Base-by-base conservation (phyloP, 2,329 filamentous ascomycete species). In the Beauveria varroae region DNA sequence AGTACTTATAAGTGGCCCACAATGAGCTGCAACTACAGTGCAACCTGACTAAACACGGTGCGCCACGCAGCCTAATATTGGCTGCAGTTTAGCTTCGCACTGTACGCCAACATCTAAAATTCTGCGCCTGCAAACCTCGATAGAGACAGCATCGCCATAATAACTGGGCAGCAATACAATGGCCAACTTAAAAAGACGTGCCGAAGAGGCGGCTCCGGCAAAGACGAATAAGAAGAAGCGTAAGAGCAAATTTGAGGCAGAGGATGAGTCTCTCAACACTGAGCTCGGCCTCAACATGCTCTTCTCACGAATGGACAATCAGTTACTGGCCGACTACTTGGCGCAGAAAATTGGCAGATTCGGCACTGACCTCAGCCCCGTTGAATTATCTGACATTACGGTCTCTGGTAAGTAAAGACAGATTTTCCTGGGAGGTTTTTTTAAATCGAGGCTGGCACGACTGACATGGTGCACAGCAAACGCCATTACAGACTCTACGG, bases 311-410 rank as follows among this genome's bases (percentile, higher is more conserved):
- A 93, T 97, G 87, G 91, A 96, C 73, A 87, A 85, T 63, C 85
- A 87, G 66, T 80, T 97, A 47, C 78, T 97, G 52, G 90, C 93
- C 1, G 93, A 97, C 72, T 87, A 96, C 72, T 80, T 97, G 64
- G 89, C 89, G 7, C 88, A 95, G 70, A 85, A 89, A 70, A 88
- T 90, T 58, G 85, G 83, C 65, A 83, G 88, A 26, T 96, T 93
- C 69, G 90, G 91, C 59, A 85, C 84, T 30, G 88, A 96, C 57
- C 74, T 97, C 68, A 96, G 90, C 67, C 79, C 86, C 0, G 83
- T 98, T 46, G 95, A 99, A 75, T 78, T 96, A 37, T 87, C 90
- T 61, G 93, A 97, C 71, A 79, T 91, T 69, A 87, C 89, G 60
- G 81, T 98, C 57, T 86, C 91, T 66, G 87, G 91, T 92, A 6